phyloP scores from a whole-genome alignment of 2,329 filamentous ascomycete species.

The Nemania abortiva region DNA sequence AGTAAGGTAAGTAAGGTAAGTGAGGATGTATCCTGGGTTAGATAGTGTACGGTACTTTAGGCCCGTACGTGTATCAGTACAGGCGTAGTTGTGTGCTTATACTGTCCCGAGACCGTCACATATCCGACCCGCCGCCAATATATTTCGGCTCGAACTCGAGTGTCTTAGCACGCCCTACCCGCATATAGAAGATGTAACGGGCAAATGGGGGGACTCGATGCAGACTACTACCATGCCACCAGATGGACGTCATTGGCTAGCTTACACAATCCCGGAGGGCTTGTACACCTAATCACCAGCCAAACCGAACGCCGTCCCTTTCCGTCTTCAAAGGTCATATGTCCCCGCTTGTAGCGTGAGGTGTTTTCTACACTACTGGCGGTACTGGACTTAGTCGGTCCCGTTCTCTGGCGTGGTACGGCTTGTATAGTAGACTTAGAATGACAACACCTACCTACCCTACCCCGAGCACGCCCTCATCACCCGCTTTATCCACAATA shows the following conservation, averaged over 20 bases:
- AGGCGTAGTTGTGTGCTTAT: constrained; percentile 15
- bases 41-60: background rate
- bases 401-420: background rate
- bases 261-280: constrained; percentile 16
- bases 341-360: constrained; percentile 14
- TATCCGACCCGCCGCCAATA: constrained; percentile 22
- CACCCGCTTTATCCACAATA: constrained; percentile 28
- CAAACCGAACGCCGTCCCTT: constrained; percentile 7
- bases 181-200: constrained; percentile 16
- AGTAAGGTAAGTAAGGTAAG: background rate
- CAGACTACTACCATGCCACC: constrained; percentile 10
- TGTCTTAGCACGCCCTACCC: constrained; percentile 17
- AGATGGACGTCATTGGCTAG: constrained; percentile 16
- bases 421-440: background rate
- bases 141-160: constrained; percentile 26
- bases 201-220: constrained; percentile 8
- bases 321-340: constrained; percentile 2
- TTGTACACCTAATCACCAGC: constrained; percentile 13
- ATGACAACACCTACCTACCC: background rate
- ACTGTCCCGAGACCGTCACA: constrained; percentile 19
- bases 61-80: background rate
- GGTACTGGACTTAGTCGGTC: background rate
- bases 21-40: background rate
- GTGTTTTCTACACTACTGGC: constrained; percentile 15
- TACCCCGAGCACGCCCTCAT: constrained; percentile 13